Evolutionary conservation across 352 stramenopile genomes (phyloP), one percentile per base, ranked within the genome.

Genomic region (Globisporangium yorkense): DNA sequence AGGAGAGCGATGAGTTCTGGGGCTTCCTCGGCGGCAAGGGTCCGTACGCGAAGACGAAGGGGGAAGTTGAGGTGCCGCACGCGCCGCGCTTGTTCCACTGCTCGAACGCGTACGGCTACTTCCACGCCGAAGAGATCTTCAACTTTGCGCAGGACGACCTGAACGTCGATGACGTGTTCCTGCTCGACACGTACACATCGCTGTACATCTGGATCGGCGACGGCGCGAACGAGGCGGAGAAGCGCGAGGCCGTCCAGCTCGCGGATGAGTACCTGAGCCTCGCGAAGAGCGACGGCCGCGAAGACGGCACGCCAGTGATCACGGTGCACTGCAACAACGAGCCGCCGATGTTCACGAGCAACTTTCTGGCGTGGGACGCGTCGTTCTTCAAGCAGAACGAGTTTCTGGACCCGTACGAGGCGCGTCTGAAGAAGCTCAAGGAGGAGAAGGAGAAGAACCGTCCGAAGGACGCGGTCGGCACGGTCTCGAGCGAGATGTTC

Each of bases 91-190:
- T 97, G 51, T 97, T 98, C 73, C 85, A 97, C 50, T 89, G 84
- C 68, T 96, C 85, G 29, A 97, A 96, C 66, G 47, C 76, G 49
- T 94, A 91, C 51, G 93, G 91, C 2, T 87, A 86, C 65, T 94
- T 97, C 53, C 54, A 88, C 54, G 87, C 89, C 12, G 77, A 88
- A 29, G 85, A 97, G 62, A 86, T 97, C 55, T 70, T 84, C 51
- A 74, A 86, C 70, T 97, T 96, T 63, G 76, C 85, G 3, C 89
- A 97, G 70, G 86, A 93, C 60, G 92, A 98, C 60, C 74, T 98
- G 40, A 94, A 93, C 68, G 74, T 81, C 8, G 86, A 95, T 51
- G 89, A 98, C 56, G 88, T 97, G 27, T 96, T 96, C 67, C 74
- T 97, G 13, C 67, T 97, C 12, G 89, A 97, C 70, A 91, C 83